Evolutionary conservation across 2,329 filamentous ascomycete species (phyloP), one percentile per base, ranked within the genome.

Genomic region (Rhinocladiella mackenziei): DNA sequence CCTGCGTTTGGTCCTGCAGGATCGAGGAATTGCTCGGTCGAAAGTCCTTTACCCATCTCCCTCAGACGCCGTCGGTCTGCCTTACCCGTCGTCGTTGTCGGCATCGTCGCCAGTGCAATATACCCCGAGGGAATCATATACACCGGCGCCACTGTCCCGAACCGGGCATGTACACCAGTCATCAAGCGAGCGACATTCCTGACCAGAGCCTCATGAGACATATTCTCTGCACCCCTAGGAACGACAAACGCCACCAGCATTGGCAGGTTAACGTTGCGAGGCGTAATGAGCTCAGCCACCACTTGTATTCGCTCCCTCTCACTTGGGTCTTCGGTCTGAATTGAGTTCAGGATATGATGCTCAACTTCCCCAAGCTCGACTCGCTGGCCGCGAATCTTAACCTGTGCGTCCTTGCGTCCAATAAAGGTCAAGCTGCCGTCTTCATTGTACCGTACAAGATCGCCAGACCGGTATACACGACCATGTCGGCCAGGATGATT

Each of bases 371-470:
- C 36, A 2, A 45, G 28, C 23, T 56, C 54, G 7, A 56, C 23
- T 17, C 54, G 43, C 22, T 56, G 54, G 7, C 54, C 54, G 22
- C 43, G 37, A 6, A 56, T n/a, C 39, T 56, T 56, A 31, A 55
- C 42, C 34, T 56, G 53, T 2, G 19, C 19, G 28, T 56, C 54
- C 20, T 46, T 47, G 8, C 54, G 23, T 8, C 23, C 23, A 8
- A 26, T 8, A 8, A 26, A 8, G n/a, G 8, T 8, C 8, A 26
- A 8, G n/a, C 23, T 26, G n/a, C 23, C 23, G n/a, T 26, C 23
- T n/a, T 8, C 8, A 8, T 26, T n/a, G n/a, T 26, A 26, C 23
- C 8, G 8, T 8, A 8, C 23, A 26, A 26, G 23, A 26, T 26
- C 23, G 8, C 23, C 23, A n/a, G 23, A 8, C 8, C 8, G 8